Evolutionary conservation across 257 asterid genomes (phyloP).

Genomic region (Solanum chiquidenum): DNA sequence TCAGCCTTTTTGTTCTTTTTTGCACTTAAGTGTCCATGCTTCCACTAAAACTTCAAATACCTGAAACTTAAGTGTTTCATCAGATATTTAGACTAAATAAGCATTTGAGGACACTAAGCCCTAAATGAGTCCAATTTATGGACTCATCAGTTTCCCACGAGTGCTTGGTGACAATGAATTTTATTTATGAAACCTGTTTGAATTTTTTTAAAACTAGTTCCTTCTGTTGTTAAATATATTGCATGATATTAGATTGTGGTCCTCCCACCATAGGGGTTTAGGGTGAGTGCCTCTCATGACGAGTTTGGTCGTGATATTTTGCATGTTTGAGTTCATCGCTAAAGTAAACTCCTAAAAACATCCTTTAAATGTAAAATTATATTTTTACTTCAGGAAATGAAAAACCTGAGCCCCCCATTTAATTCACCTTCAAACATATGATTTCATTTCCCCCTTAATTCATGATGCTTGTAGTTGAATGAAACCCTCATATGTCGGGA

Average conservation of each 20-base stretch:
- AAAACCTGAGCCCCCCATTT: background rate
- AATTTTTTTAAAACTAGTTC: too few relatives aligned
- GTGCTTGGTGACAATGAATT: background rate
- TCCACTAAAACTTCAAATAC: too few relatives aligned
- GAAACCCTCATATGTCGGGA: background rate
- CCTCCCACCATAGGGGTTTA: background rate
- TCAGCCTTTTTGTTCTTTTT: too few relatives aligned
- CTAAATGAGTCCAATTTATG: too few relatives aligned
- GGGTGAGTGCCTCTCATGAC: background rate
- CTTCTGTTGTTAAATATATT: background rate
- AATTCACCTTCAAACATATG: background rate
- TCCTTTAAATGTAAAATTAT: background rate
- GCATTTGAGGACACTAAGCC: too few relatives aligned
- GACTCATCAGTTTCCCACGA: too few relatives aligned
- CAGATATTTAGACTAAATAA: too few relatives aligned
- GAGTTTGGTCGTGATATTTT: background rate
- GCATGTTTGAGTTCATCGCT: background rate
- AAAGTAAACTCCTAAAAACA: background rate
- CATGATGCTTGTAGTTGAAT: background rate
- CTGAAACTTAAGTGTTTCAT: too few relatives aligned
- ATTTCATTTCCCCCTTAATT: too few relatives aligned
- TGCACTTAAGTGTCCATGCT: too few relatives aligned
- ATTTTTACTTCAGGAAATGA: background rate
- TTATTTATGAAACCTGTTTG: background rate
- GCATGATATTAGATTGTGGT: background rate